Conservation (phyloP, 352 stramenopile species). For the Phytophthora tentaculata region DNA sequence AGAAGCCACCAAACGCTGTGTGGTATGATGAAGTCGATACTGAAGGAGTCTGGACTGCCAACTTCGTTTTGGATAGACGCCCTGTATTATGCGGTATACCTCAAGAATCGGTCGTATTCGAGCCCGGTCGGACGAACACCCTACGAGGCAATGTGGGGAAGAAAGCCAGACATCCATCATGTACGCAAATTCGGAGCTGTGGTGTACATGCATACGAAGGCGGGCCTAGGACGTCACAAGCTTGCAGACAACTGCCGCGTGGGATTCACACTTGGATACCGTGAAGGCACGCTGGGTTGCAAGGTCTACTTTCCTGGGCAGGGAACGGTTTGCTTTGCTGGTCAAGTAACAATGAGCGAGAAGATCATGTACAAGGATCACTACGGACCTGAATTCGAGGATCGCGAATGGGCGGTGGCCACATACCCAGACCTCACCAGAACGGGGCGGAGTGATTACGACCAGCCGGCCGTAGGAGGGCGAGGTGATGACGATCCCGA, state of each 20-base stretch:
- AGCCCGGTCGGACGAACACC: not conserved
- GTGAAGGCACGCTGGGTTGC: not conserved
- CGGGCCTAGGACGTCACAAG: not conserved
- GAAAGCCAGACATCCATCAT: constrained; percentile 4
- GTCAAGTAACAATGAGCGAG: constrained; percentile 2
- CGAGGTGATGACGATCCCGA: not conserved
- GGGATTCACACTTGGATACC: not conserved
- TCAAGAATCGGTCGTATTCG: constrained; percentile 9
- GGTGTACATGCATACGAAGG: constrained; percentile 4
- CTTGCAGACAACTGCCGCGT: constrained; percentile 8
- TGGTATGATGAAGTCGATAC: constrained; percentile 11
- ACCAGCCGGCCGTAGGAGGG: constrained; percentile 6
- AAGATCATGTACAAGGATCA: constrained; percentile 3
- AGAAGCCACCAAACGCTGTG: constrained; percentile 1
- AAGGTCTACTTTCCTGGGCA: constrained; percentile 1
- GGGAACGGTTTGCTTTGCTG: not conserved
- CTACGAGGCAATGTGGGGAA: constrained; percentile 9
- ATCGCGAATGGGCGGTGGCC: not conserved
- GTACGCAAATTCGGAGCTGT: constrained; percentile 4
- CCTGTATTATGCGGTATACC: not conserved
- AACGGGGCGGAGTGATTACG: constrained; percentile 1
- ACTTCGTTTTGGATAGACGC: constrained; percentile 11
- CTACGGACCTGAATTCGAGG: not conserved
- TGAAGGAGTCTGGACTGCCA: constrained; percentile 5
- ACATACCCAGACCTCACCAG: not conserved